Percentiles rank a stretch among this genome's conserved stretches.
phyloP scores from a whole-genome alignment of 1,284 basidiomycete genomes.

The Trichosporon sp. region DNA sequence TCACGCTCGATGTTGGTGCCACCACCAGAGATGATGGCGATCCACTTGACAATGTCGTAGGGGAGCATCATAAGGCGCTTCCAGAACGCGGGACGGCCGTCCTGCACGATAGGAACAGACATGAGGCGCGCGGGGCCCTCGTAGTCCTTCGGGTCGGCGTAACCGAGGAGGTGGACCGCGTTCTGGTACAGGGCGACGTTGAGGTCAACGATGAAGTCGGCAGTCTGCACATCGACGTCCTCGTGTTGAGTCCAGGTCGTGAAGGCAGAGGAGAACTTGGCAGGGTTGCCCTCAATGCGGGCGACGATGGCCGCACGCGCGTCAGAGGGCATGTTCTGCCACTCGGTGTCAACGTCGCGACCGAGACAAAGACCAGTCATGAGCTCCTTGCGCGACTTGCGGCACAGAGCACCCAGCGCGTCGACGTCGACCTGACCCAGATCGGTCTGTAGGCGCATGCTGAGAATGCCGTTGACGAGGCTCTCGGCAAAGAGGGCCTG shows the following conservation, averaged over 20 bases:
- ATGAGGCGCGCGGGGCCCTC: not conserved
- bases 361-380: slow-evolving; percentile 6
- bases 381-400: slow-evolving; percentile 5
- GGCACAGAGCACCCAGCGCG: not conserved
- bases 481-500: slow-evolving; percentile 6
- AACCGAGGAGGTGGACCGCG: not conserved
- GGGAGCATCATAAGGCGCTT: not conserved
- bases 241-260: not conserved
- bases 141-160: not conserved
- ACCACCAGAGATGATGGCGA: slow-evolving; percentile 8
- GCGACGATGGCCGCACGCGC: slow-evolving; percentile 6
- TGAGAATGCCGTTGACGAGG: not conserved
- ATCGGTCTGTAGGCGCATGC: slow-evolving; percentile 4
- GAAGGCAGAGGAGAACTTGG: not conserved
- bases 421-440: not conserved
- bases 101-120: not conserved
- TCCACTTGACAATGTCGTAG: slow-evolving; percentile 10
- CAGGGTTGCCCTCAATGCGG: slow-evolving; percentile 4
- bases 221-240: not conserved
- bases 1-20: slow-evolving; percentile 10
- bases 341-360: slow-evolving; percentile 10
- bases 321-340: slow-evolving; percentile 4
- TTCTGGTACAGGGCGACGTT: slow-evolving; percentile 3
- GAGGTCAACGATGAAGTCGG: slow-evolving; percentile 5
- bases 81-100: not conserved